phyloP scores from a whole-genome alignment of 2,329 filamentous ascomycete species.

The Orbilia blumenaviensis region DNA sequence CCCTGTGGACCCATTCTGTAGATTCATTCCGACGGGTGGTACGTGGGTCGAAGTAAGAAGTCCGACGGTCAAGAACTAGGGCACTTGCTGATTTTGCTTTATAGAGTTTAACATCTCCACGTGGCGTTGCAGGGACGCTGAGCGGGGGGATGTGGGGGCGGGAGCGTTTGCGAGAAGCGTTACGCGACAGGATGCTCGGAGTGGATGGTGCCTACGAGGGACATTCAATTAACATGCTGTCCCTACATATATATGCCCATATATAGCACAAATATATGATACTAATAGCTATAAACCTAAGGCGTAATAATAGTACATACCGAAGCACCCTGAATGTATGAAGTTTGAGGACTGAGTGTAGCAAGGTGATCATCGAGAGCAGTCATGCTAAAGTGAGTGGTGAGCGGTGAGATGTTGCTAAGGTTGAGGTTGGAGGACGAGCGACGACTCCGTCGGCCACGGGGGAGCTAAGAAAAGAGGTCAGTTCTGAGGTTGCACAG shows the following conservation, averaged over 20 bases:
- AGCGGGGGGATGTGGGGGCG: conserved; percentile 62
- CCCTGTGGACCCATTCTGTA: conserved; percentile 73
- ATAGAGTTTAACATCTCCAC: conserved; percentile 60
- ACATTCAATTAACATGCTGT: neutral
- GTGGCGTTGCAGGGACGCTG: conserved; percentile 56
- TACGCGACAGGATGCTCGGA: conserved; percentile 70
- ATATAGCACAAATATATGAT: no score
- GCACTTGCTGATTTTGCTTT: conserved; percentile 74
- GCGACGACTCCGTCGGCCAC: conserved; percentile 57
- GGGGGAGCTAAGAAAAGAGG: conserved; percentile 21
- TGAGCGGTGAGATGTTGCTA: conserved; percentile 72
- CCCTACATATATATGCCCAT: neutral
- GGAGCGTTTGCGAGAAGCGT: conserved; percentile 66
- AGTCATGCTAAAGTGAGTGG: conserved; percentile 69
- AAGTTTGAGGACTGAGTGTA: conserved; percentile 61
- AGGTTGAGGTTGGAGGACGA: conserved; percentile 70
- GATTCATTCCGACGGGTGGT: conserved; percentile 61
- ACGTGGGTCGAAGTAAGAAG: conserved; percentile 31
- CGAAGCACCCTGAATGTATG: conserved; percentile 54
- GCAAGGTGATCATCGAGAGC: conserved; percentile 64
- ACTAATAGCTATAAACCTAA: neutral
- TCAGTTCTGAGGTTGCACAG: neutral
- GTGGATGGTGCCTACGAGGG: conserved; percentile 70
- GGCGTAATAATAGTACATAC: conserved; percentile 20
- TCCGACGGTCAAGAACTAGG: conserved; percentile 60